Evolutionary conservation across 208 protist genomes (phyloP).

Genomic region (Acanthamoeba castellanii): DNA sequence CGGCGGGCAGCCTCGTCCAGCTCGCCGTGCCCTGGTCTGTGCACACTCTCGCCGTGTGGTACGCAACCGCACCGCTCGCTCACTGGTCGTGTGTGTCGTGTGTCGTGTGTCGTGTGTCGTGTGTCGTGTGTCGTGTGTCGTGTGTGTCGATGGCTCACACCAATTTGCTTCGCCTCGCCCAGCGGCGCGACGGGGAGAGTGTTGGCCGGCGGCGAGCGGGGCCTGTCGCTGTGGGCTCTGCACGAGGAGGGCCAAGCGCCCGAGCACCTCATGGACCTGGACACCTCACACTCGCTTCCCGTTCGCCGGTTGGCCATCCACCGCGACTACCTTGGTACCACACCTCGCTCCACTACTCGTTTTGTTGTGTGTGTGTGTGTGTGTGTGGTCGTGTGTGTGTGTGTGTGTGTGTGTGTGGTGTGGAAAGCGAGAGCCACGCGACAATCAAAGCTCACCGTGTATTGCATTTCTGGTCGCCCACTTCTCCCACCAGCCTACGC

Average conservation of each 20-base stretch:
- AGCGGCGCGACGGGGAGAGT: constrained; percentile 26
- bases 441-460: background rate
- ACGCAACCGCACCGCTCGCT: background rate
- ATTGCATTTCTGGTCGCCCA: background rate
- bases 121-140: too few relatives aligned
- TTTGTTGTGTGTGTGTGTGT: background rate
- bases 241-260: constrained; percentile 23
- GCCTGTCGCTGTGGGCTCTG: constrained; percentile 47
- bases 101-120: too few relatives aligned
- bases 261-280: constrained; percentile 53
- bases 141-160: background rate
- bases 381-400: too few relatives aligned
- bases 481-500: constrained; percentile 15
- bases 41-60: constrained; percentile 30
- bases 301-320: constrained; percentile 35
- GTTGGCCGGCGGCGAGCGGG: constrained; percentile 20
- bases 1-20: constrained; percentile 32
- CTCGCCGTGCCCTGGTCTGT: constrained; percentile 54
- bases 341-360: background rate
- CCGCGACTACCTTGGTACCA: constrained; percentile 55
- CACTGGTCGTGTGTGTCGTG: background rate
- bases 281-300: constrained; percentile 47
- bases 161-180: background rate
- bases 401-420: too few relatives aligned
- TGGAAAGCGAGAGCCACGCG: background rate